A percentile compares a stretch with the other conserved stretches of the same genome.
Conservation (phyloP, 345 rosid species). For the Murraya koenigii region DNA sequence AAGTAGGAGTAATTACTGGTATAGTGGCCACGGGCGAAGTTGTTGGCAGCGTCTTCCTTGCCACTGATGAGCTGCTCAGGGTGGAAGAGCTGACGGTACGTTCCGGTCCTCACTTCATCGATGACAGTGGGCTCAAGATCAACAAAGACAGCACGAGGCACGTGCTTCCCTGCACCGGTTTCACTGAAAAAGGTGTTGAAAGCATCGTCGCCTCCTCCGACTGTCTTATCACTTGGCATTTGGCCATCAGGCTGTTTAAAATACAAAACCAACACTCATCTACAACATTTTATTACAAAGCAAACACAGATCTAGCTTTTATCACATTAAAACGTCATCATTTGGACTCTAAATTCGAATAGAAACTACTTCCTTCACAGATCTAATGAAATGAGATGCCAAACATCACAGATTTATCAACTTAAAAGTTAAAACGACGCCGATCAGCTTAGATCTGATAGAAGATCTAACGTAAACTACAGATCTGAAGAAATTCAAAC, state of each 20-base stretch:
- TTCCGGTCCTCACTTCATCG: slow-evolving; percentile 53
- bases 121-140: slow-evolving; percentile 87
- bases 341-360: neutral
- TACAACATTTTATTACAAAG: neutral
- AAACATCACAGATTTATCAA: neutral
- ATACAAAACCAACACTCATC: neutral
- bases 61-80: slow-evolving; percentile 66
- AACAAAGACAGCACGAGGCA: slow-evolving; percentile 75
- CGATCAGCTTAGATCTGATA: neutral
- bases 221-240: slow-evolving; percentile 73
- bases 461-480: neutral
- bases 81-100: slow-evolving; percentile 55
- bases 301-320: neutral
- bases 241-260: slow-evolving; percentile 76
- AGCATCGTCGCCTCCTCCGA: slow-evolving; percentile 79
- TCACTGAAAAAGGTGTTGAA: slow-evolving; percentile 84
- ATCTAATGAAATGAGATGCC: neutral
- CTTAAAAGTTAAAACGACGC: neutral
- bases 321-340: neutral
- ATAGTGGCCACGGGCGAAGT: slow-evolving; percentile 84
- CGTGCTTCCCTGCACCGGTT: slow-evolving; percentile 80
- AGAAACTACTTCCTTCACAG: neutral
- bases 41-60: slow-evolving; percentile 83
- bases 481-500: neutral
- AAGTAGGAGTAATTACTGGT: slow-evolving; percentile 39